phyloP scores from a whole-genome alignment of 306 rosid genomes.

The Hippophae rhamnoides region DNA sequence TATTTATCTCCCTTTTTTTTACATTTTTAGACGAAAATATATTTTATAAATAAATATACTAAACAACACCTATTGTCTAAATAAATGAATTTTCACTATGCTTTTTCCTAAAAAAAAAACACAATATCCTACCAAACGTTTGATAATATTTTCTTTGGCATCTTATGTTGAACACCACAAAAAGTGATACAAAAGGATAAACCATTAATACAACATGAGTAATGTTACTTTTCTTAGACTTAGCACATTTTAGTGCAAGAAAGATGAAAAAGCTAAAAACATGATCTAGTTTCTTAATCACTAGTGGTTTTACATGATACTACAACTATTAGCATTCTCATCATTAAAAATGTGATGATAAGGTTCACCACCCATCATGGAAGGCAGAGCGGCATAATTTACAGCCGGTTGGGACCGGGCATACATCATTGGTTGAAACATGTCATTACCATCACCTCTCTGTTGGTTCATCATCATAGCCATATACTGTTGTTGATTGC shows the following conservation, averaged over 20 bases:
- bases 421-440: conserved; percentile 77
- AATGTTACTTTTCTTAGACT: conserved; percentile 9
- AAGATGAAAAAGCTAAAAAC: background rate
- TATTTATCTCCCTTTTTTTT: no score
- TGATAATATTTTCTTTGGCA: no score
- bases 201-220: conserved; percentile 8
- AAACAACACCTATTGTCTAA: no score
- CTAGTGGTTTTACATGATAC: conserved; percentile 49
- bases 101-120: no score
- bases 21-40: no score
- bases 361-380: conserved; percentile 40
- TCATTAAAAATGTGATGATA: conserved; percentile 62
- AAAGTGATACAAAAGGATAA: no score
- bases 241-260: conserved; percentile 26
- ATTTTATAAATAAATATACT: no score
- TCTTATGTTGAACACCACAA: no score
- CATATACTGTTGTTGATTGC: conserved; percentile 52
- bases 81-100: no score
- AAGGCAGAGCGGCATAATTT: conserved; percentile 48
- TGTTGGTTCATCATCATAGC: conserved; percentile 88
- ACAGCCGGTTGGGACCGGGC: conserved; percentile 34
- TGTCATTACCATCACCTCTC: conserved; percentile 40
- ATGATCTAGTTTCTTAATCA: conserved; percentile 23
- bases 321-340: conserved; percentile 77
- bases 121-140: no score